Evolutionary conservation across 306 rosid species (phyloP), one percentile per base, ranked within the genome.

Genomic region (Lathyrus sativus): DNA sequence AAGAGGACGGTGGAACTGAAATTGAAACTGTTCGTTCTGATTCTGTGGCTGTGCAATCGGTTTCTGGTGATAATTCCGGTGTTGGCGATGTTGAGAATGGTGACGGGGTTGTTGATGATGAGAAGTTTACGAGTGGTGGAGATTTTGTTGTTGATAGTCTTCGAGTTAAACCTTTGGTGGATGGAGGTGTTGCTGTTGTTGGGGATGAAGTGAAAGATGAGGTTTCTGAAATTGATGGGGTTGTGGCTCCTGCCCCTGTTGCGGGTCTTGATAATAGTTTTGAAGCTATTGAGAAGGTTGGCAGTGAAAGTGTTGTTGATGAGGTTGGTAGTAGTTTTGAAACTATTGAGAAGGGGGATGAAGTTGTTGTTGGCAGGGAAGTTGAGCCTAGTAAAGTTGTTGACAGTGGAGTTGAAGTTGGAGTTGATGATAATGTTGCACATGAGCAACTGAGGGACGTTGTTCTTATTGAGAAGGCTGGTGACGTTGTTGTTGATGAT

Each of bases 191-290:
- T 13, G 85, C 73, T 64, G 82, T 80, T 56, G 83, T 74, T 48
- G 87, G 84, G 13, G 87, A 79, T 67, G 72, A 51, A 37, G 85
- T 67, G 60, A 74, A 46, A 7, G 74, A 65, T 66, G 67, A 72
- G 67, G 86, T 72, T 37, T 71, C 84, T 67, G 84, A 82, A 44
- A 74, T 67, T 58, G 65, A 53, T 44, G 79, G 82, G 50, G 4
- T 74, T 19, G 87, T 64, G 70, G 75, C 76, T 65, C 74, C 65
- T 2, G 71, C 24, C 29, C 78, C 35, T 63, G 76, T 58, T 1
- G 74, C 79, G 50, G 75, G 63, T 39, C 54, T 89, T 70, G 95
- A 81, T 35, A 83, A 83, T 76, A 83, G 74, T 56, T 70, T 83
- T 76, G 86, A 65, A 54, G 63, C 80, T 5, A 78, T 78, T 69